Evolutionary conservation across 352 stramenopile genomes (phyloP).

Genomic region (Lagenidium sp.): DNA sequence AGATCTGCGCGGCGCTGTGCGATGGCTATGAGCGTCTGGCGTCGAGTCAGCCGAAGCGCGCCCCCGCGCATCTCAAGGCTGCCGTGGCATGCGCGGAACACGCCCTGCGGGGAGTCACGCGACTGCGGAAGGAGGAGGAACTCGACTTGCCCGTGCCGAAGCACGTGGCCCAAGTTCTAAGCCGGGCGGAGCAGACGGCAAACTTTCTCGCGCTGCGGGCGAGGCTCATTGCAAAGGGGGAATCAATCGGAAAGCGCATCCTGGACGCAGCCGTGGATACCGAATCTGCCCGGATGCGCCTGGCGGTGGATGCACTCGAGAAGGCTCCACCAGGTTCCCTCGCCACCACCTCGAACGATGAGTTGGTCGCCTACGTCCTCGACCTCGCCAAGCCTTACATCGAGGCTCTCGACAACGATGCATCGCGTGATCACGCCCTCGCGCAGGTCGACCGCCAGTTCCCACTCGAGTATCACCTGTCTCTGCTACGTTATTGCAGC

Average conservation of each 20-base stretch:
- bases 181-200: constrained; percentile 27
- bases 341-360: too few species aligned
- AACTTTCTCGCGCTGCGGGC: constrained; percentile 22
- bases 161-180: constrained; percentile 22
- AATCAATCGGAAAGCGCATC: constrained; percentile 14
- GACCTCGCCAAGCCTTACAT: too few species aligned
- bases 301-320: constrained; percentile 20
- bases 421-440: too few species aligned
- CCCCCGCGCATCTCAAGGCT: constrained; percentile 18
- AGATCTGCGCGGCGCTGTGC: constrained; percentile 40
- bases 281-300: constrained; percentile 17
- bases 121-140: constrained; percentile 66
- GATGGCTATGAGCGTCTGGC: constrained; percentile 50
- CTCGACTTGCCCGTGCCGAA: constrained; percentile 51
- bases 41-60: constrained; percentile 16
- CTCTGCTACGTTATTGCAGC: background rate
- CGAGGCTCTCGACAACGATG: too few species aligned
- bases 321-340: background rate
- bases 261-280: constrained; percentile 14
- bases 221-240: constrained; percentile 11
- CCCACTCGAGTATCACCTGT: background rate
- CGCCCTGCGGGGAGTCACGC: constrained; percentile 23
- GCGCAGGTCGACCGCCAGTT: background rate
- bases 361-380: too few species aligned
- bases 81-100: constrained; percentile 34